Evolutionary conservation across 768 basidiomycete genomes (phyloP), one percentile per base, ranked within the genome.

Genomic region (Pisolithus microcarpus): DNA sequence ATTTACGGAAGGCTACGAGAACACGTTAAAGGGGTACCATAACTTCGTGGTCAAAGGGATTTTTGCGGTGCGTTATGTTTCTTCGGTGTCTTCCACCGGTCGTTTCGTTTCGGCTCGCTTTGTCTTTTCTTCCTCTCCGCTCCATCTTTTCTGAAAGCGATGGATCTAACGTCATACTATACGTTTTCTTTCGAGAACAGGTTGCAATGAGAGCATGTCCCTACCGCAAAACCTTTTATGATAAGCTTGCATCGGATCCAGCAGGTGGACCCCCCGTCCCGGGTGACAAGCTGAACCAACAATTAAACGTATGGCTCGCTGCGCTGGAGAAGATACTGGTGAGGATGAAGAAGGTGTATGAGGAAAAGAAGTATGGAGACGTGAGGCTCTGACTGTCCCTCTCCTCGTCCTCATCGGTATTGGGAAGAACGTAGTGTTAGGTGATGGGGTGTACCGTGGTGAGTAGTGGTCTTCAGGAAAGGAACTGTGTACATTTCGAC

Each of bases 21-120:
- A 57, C 9, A 93, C 88, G 13, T 73, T 99, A 65, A 93, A 85
- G 72, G 75, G 84, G 61, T 82, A 84, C 70, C 95, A 99, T 68
- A 86, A 80, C 63, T 84, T 93, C 56, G 65, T 85, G 51, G 80
- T 85, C 26, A 70, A 74, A 24, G 84, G 86, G 49, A 57, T 82
- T 42, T 79, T 81, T 58, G 49, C 74, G 23, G 79, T 79, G 28
- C 38, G 79, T 85, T 42, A 5, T 34, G 34, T 28, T 37, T 42
- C 16, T 5, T 16, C 30, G 38, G 13, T 39, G 24, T 10, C 7
- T 11, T 26, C 43, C 9, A 43, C 23, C 21, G 23, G 15, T 19
- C 44, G 13, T 40, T 28, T 24, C 4, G 2, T 1, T 23, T 37
- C 16, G 15, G 37, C 49, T 38, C 54, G 36, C 37, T 13, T n/a